A percentile compares a stretch with the other conserved stretches of the same genome.
Evolutionary conservation across 106 monocot genomes (phyloP).

Genomic region (Dioscorea zingiberensis): DNA sequence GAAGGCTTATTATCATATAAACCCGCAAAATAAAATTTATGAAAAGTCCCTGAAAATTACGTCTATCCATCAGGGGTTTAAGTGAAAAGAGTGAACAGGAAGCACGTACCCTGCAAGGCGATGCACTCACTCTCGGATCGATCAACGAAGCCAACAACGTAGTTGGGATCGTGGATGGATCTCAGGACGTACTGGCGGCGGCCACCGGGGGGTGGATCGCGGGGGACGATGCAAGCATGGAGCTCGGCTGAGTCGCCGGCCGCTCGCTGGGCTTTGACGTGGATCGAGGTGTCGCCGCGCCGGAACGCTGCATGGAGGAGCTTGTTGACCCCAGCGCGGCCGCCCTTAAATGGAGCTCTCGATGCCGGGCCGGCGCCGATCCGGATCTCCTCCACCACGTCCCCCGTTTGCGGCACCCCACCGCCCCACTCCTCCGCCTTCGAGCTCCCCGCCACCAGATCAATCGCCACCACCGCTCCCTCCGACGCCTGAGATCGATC

Average conservation of each 20-base stretch:
- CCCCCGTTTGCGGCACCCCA: slow-evolving; percentile 64
- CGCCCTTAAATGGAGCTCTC: slow-evolving; percentile 63
- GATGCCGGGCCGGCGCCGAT: slow-evolving; percentile 26
- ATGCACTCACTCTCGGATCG: slow-evolving; percentile 67
- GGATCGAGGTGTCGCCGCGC: slow-evolving; percentile 59
- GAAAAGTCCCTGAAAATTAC: neutral
- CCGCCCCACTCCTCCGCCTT: slow-evolving; percentile 61
- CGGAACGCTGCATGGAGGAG: slow-evolving; percentile 53
- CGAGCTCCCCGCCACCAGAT: slow-evolving; percentile 46
- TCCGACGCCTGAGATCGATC: slow-evolving; percentile 8
- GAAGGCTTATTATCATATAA: neutral
- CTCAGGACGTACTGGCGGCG: slow-evolving; percentile 49
- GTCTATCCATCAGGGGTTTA: too few species aligned
- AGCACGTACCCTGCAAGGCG: slow-evolving; percentile 42
- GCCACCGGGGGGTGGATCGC: slow-evolving; percentile 9
- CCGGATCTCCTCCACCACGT: slow-evolving; percentile 73
- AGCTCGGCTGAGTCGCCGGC: slow-evolving; percentile 29
- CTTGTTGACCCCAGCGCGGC: slow-evolving; percentile 53
- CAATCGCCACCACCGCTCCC: slow-evolving; percentile 53
- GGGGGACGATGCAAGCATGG: slow-evolving; percentile 69
- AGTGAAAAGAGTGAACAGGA: neutral
- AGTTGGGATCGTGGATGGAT: slow-evolving; percentile 73
- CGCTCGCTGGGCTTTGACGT: slow-evolving; percentile 38
- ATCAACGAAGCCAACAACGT: slow-evolving; percentile 71
- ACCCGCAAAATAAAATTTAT: neutral